These are phyloP conservation scores for Gynostemma pentaphyllum DNA, from an alignment of 306 rosid species.

Conservation along the genomic window DNA sequence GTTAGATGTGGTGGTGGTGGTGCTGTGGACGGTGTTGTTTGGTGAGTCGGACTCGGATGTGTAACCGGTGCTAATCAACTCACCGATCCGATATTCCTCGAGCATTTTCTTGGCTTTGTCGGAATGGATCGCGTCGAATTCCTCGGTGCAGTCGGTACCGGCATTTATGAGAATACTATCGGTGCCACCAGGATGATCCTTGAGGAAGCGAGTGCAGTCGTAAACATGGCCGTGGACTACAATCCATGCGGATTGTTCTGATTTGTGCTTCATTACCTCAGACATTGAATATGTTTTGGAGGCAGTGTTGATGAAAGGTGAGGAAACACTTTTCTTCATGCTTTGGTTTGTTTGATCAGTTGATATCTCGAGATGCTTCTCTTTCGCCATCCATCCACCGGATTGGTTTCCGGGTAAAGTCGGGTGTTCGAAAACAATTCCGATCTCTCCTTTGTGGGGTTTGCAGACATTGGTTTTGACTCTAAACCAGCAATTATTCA, in stretches of 20 bases:
- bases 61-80: slow-evolving; percentile 33
- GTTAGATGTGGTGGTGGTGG: too few relatives aligned
- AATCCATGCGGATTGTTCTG: slow-evolving; percentile 56
- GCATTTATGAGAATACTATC: slow-evolving; percentile 81
- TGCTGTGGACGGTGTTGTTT: slow-evolving; percentile 37
- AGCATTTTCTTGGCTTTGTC: slow-evolving; percentile 67
- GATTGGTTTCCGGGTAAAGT: slow-evolving; percentile 63
- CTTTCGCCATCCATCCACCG: slow-evolving; percentile 85
- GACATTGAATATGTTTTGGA: slow-evolving; percentile 34
- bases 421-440: slow-evolving; percentile 68
- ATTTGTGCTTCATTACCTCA: slow-evolving; percentile 45
- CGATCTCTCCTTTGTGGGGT: slow-evolving; percentile 51
- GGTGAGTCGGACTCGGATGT: slow-evolving; percentile 52
- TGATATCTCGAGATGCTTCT: slow-evolving; percentile 31
- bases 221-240: slow-evolving; percentile 59
- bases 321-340: slow-evolving; percentile 46
- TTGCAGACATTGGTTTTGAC: slow-evolving; percentile 55
- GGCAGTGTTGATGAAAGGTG: slow-evolving; percentile 56
- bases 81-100: slow-evolving; percentile 52
- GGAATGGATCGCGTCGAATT: slow-evolving; percentile 80
- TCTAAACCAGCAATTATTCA: slow-evolving; percentile 88
- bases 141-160: slow-evolving; percentile 82
- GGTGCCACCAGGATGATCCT: slow-evolving; percentile 75
- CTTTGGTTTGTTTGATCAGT: slow-evolving; percentile 19
- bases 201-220: slow-evolving; percentile 59